phyloP scores from a whole-genome alignment of 805 yeast species.

The Candida corydali region DNA sequence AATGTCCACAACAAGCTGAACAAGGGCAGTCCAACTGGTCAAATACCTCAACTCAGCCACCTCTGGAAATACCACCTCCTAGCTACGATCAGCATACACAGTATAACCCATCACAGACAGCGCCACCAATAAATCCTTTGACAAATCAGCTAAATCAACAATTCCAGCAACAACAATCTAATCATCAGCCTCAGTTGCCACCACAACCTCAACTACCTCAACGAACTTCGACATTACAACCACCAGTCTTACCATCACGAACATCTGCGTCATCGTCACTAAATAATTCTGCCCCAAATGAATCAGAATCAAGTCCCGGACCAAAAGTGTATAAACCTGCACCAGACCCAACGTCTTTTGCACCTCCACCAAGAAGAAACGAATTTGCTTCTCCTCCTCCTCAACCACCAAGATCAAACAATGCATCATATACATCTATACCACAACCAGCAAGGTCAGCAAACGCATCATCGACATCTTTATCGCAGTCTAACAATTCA shows the following conservation, averaged over 20 bases:
- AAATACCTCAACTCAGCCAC: too few species aligned
- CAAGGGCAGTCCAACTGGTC: constrained; percentile 6
- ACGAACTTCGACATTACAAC: constrained; percentile 1
- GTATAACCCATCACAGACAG: constrained; percentile 3
- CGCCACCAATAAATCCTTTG: constrained; percentile 1
- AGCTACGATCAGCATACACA: constrained; percentile 3
- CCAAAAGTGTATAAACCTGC: constrained; percentile 18
- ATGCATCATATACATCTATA: not conserved
- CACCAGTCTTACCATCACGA: constrained; percentile 5
- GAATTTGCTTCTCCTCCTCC: constrained; percentile 11
- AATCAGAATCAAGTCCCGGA: constrained; percentile 3
- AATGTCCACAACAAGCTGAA: constrained; percentile 7
- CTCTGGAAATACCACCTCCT: constrained; percentile 6
- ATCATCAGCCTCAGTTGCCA: constrained; percentile 4
- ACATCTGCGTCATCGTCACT: too few species aligned
- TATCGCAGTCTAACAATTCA: too few species aligned
- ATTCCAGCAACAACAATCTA: constrained; percentile 5
- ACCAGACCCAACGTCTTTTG: constrained; percentile 34
- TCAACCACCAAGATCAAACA: constrained; percentile 13
- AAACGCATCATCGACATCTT: constrained; percentile 3
- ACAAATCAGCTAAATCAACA: constrained; percentile 7
- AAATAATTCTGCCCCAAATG: constrained; percentile 6
- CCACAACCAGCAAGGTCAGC: not conserved
- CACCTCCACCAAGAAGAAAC: constrained; percentile 33
- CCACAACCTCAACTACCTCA: constrained; percentile 6